Conservation (phyloP, 1,284 basidiomycete genomes). For the Ganoderma multipileum region DNA sequence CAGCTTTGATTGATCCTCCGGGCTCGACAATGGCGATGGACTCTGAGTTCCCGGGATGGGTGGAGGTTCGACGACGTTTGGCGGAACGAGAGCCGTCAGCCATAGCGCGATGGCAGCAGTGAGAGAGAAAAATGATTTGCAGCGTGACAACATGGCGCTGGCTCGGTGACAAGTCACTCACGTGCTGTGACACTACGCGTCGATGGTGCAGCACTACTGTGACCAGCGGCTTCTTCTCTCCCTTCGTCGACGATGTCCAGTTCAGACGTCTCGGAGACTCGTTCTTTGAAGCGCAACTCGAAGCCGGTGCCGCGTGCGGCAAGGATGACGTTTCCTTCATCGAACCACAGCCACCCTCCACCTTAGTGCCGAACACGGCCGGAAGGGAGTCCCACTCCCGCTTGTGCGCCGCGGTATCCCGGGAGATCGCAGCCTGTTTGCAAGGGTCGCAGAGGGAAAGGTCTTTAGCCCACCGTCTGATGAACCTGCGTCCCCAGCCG, state of each 20-base stretch:
- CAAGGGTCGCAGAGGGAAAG: background rate
- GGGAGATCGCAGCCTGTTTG: background rate
- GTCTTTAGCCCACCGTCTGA: background rate
- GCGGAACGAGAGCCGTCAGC: background rate
- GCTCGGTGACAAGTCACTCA: background rate
- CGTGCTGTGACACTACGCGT: background rate
- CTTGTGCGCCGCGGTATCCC: background rate
- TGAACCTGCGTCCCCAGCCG: background rate
- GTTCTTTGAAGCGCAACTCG: background rate
- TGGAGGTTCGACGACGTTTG: background rate
- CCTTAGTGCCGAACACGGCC: background rate
- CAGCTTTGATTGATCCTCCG: background rate
- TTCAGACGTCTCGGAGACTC: background rate
- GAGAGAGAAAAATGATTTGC: too few species aligned
- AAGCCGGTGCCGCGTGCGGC: too few species aligned
- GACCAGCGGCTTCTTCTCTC: too few species aligned
- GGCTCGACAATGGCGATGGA: background rate
- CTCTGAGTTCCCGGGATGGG: background rate
- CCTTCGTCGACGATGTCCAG: background rate
- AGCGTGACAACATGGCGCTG: too few species aligned
- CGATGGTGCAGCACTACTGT: too few species aligned
- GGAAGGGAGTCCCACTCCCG: background rate
- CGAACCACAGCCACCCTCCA: background rate
- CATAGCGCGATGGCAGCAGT: background rate
- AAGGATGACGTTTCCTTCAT: too few species aligned